Evolutionary conservation across 345 rosid species (phyloP).

Genomic region (Eucalyptus tenuipes): DNA sequence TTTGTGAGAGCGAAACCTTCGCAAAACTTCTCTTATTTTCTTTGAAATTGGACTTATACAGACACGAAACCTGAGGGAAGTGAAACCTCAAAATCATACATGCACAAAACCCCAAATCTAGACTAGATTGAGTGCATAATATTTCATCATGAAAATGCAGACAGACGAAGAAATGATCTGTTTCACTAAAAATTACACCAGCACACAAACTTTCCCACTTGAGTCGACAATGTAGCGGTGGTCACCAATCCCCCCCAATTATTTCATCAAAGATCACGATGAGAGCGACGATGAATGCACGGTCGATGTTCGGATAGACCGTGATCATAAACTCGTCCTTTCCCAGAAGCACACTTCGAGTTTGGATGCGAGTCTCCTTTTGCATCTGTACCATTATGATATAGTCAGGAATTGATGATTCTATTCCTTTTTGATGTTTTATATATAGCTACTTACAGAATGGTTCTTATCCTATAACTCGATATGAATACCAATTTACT

Average conservation of each 20-base stretch:
- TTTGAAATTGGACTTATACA: neutral
- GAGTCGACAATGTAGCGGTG: neutral
- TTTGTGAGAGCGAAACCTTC: accelerated
- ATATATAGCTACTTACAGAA: neutral
- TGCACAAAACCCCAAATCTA: neutral
- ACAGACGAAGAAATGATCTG: neutral
- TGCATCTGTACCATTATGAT: constrained; percentile 4
- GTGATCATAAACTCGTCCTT: constrained; percentile 14
- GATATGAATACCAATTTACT: neutral
- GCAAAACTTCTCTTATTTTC: neutral
- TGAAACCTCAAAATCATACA: neutral
- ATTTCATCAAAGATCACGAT: constrained; percentile 8
- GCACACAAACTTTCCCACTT: neutral
- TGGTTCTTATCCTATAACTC: neutral
- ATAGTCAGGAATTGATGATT: neutral
- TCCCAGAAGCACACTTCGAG: neutral
- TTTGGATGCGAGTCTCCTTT: neutral
- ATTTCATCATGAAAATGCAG: neutral
- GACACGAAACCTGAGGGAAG: neutral
- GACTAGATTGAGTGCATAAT: neutral
- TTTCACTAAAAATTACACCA: neutral
- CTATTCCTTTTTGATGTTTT: neutral
- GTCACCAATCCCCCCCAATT: neutral
- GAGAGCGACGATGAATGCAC: constrained; percentile 8
- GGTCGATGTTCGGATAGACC: constrained; percentile 5